A percentile compares a stretch with the other conserved stretches of the same genome.
phyloP scores from a whole-genome alignment of 257 asterid species.

The Cruciata laevipes region DNA sequence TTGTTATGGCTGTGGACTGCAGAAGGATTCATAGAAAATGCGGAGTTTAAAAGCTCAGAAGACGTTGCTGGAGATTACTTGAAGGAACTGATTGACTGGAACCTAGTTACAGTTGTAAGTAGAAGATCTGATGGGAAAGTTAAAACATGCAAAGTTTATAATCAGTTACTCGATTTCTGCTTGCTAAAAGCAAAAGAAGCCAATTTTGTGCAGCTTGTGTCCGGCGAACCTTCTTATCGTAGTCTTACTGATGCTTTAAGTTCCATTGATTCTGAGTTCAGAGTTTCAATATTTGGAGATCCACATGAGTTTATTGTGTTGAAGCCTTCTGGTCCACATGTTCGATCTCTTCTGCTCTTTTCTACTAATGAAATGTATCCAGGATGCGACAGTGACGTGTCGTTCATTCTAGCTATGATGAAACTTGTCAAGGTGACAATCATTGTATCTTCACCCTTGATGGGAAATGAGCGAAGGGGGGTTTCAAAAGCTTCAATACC shows the following conservation, averaged over 20 bases:
- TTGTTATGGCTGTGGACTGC: conserved; percentile 13
- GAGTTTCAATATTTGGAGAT: not conserved
- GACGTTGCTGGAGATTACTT: not conserved
- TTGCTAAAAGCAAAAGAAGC: conserved; percentile 7
- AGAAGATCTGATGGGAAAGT: conserved; percentile 8
- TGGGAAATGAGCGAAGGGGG: conserved; percentile 9
- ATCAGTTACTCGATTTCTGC: conserved; percentile 1
- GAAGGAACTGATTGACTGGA: not conserved
- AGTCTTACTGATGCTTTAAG: not conserved
- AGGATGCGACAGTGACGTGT: conserved; percentile 7
- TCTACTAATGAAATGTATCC: not conserved
- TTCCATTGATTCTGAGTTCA: not conserved
- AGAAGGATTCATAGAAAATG: conserved; percentile 4
- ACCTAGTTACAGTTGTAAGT: not conserved
- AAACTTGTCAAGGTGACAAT: conserved; percentile 1
- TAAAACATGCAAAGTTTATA: conserved; percentile 7
- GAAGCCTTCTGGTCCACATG: not conserved
- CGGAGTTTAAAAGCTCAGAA: not conserved
- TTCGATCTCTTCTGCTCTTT: conserved; percentile 10
- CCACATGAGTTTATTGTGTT: not conserved
- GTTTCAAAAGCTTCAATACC: not conserved
- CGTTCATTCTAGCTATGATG: conserved; percentile 1
- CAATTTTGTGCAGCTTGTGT: not conserved
- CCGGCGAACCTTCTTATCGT: not conserved
- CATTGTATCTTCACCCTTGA: no score